Evolutionary conservation across 176 grass and related monocot genomes (phyloP).

Genomic region (Aegilops longissima): DNA sequence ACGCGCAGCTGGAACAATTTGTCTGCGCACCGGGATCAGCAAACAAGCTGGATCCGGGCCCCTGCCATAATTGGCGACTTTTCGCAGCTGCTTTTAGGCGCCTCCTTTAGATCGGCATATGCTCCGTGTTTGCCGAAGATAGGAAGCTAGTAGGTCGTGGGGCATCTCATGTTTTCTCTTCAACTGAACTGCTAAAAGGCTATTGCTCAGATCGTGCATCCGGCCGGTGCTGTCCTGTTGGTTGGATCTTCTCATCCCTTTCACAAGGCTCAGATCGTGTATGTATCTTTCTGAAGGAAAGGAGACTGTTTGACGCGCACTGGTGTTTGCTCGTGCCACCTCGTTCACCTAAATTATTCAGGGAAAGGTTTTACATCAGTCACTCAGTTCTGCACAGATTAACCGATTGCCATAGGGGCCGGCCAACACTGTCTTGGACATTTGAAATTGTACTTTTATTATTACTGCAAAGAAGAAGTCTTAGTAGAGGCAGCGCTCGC

Average conservation of each 20-base stretch:
- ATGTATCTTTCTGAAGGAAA: background rate
- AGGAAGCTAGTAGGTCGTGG: background rate
- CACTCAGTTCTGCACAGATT: background rate
- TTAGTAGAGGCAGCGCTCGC: background rate
- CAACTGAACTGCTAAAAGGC: background rate
- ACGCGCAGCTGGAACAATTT: background rate
- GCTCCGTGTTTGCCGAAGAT: conserved; percentile 7
- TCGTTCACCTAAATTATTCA: background rate
- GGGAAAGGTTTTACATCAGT: background rate
- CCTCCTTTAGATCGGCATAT: background rate
- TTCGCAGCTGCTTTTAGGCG: background rate
- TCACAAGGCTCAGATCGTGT: background rate
- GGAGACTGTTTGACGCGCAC: background rate
- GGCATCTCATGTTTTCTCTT: background rate
- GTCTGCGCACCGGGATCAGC: background rate
- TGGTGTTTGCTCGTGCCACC: background rate
- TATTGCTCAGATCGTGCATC: background rate
- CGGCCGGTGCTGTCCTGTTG: background rate
- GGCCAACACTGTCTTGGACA: background rate
- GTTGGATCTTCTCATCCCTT: background rate
- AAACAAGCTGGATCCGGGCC: background rate
- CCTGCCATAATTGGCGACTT: background rate
- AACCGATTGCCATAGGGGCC: background rate
- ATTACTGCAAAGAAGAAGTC: background rate
- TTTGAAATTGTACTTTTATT: background rate